phyloP scores from a whole-genome alignment of 2,329 filamentous ascomycete genomes.

The Neonectria neomacrospora region DNA sequence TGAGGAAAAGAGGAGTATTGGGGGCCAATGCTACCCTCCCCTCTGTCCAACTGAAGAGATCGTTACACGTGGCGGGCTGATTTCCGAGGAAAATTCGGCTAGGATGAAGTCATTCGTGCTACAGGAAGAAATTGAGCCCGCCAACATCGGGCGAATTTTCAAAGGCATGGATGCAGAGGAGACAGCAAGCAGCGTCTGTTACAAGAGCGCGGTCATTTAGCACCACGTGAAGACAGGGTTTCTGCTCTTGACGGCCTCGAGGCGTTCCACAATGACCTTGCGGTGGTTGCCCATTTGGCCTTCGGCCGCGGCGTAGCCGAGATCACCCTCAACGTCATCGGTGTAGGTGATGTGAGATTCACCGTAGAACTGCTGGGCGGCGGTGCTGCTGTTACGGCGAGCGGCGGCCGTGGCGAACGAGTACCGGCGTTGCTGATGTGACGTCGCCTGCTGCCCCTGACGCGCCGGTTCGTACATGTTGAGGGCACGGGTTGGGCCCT shows the following conservation, averaged over 20 bases:
- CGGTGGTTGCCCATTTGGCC: constrained; percentile 91
- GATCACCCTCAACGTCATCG: constrained; percentile 87
- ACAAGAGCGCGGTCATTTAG: constrained; percentile 56
- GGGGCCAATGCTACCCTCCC: constrained; percentile 24
- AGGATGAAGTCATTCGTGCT: neutral
- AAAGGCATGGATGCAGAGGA: constrained; percentile 3
- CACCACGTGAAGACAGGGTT: constrained; percentile 99
- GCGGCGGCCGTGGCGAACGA: constrained; percentile 63
- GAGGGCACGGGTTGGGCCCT: constrained; percentile 54
- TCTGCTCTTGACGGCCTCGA: constrained; percentile 94
- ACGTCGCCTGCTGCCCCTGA: constrained; percentile 49
- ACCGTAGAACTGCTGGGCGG: constrained; percentile 65
- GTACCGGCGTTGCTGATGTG: constrained; percentile 62
- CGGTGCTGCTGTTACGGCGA: constrained; percentile 60
- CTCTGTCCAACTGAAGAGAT: constrained; percentile 7
- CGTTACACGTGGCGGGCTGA: neutral
- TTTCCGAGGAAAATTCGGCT: neutral
- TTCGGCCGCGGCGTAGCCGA: constrained; percentile 93
- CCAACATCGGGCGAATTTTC: constrained; percentile 1
- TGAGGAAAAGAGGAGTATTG: constrained; percentile 15
- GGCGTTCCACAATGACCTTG: constrained; percentile 94
- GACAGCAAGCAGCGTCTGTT: constrained; percentile 10
- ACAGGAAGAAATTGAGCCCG: neutral
- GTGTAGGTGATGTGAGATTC: constrained; percentile 69
- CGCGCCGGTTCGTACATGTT: constrained; percentile 59